Base-by-base conservation (phyloP, 768 basidiomycete species). In the Tubosaeta sp. region DNA sequence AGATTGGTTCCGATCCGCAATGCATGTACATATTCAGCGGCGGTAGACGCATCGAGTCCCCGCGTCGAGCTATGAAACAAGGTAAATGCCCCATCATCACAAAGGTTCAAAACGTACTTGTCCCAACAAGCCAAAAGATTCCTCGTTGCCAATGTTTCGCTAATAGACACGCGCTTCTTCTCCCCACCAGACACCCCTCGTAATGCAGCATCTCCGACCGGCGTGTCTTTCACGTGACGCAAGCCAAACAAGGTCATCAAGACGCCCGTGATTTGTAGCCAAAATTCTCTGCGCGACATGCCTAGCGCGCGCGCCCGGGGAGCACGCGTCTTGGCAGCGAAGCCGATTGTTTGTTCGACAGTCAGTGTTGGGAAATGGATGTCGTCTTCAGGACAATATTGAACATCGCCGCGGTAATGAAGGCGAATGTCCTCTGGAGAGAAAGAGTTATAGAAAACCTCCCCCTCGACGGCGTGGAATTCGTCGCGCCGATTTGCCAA, bases 151-250 rank as follows among this genome's bases (percentile, higher is more conserved):
- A 91, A 65, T 0, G 76, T 74, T 64, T 95, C 91, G 1, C 80
- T 77, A 56, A 91, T 88, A 16, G 85, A 85, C 3, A 93, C 89
- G 14, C 91, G 80, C 65, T 93, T 93, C 72, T 81, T 83, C 75
- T 91, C 85, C 1, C 88, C 88, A 9, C 86, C 88, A 26, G 80
- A 83, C 9, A 90, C 77, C 11, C 88, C 86, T 9, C 84, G 76
- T 14, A 95, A 76, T 16, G 82, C 78, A 16, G 86, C 88, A 71
- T 94, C 83, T 4, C 94, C 94, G 27, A 95, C 83, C 0, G 79
- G 81, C 0, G 91, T 92, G 49, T 84, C 76, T 62, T 77, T 76
- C 3, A 81, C 86, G 60, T 91, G 88, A 5, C 74, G 73, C 62
- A 95, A 74, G 6, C 91, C 91, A 62, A 93, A 91, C 32, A 92